A percentile compares a stretch with the other conserved stretches of the same genome.
phyloP scores from a whole-genome alignment of 768 basidiomycete species.

The Roridomyces roridus region DNA sequence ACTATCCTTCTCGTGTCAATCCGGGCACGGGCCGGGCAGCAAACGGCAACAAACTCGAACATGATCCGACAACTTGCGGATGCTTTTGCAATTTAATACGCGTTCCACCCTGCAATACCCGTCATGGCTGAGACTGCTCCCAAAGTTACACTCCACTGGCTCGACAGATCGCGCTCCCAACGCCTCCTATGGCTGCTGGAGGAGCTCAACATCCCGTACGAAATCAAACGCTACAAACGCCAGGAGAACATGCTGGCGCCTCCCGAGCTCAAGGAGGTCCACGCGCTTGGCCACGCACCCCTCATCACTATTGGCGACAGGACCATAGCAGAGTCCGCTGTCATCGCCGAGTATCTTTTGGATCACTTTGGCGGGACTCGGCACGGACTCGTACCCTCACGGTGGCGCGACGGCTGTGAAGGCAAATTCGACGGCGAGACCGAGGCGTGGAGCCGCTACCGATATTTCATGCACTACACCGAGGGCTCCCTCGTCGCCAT shows the following conservation, averaged over 20 bases:
- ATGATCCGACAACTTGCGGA: no score
- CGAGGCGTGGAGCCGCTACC: slow-evolving; percentile 8
- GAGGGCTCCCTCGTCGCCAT: slow-evolving; percentile 14
- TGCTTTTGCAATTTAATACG: no score
- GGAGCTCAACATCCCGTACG: slow-evolving; percentile 46
- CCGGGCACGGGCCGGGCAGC: no score
- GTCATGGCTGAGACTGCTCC: not conserved
- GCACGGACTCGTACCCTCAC: slow-evolving; percentile 13
- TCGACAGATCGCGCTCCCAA: slow-evolving; percentile 42
- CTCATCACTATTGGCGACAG: slow-evolving; percentile 44
- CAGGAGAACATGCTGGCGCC: slow-evolving; percentile 26
- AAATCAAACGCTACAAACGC: slow-evolving; percentile 39
- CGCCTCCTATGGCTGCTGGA: slow-evolving; percentile 48
- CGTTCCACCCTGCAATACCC: no score
- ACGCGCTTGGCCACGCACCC: slow-evolving; percentile 45
- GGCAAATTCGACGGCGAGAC: slow-evolving; percentile 10
- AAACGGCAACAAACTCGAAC: no score
- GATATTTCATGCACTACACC: slow-evolving; percentile 15
- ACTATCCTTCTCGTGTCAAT: no score
- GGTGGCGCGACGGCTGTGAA: slow-evolving; percentile 10
- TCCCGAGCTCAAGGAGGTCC: slow-evolving; percentile 35
- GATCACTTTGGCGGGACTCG: slow-evolving; percentile 14
- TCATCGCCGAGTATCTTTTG: slow-evolving; percentile 32
- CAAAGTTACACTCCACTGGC: slow-evolving; percentile 35
- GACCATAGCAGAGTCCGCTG: slow-evolving; percentile 43